Percentiles rank a stretch among this genome's conserved stretches.
Evolutionary conservation across 1,139 yeast species (phyloP).

Genomic region (Diutina neorugosa): DNA sequence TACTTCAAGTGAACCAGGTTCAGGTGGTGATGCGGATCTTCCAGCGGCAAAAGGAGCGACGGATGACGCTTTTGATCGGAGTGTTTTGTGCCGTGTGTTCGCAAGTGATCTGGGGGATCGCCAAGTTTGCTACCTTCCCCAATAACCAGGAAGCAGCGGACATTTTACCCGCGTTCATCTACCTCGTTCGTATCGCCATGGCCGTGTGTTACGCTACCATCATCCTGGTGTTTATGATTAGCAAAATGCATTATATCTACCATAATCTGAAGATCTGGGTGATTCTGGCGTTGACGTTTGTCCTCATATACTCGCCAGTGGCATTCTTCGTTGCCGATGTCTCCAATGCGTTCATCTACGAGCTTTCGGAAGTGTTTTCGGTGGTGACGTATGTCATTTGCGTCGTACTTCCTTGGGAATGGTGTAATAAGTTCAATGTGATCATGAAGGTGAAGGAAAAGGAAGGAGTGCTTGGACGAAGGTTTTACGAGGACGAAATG

Average conservation of each 20-base stretch:
- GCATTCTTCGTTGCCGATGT: constrained; percentile 74
- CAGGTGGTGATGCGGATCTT: constrained; percentile 66
- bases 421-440: constrained; percentile 62
- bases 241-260: constrained; percentile 44
- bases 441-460: constrained; percentile 58
- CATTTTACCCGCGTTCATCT: constrained; percentile 68
- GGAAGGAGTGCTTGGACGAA: constrained; percentile 71
- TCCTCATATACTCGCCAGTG: constrained; percentile 52
- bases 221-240: constrained; percentile 44
- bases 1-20: constrained; percentile 62
- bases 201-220: constrained; percentile 63
- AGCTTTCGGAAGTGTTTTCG: constrained; percentile 61
- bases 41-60: constrained; percentile 58
- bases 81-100: constrained; percentile 41
- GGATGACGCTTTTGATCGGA: constrained; percentile 55
- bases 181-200: constrained; percentile 64
- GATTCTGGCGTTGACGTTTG: constrained; percentile 45
- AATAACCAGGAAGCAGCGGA: constrained; percentile 34
- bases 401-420: constrained; percentile 77
- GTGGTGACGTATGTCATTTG: constrained; percentile 63
- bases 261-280: constrained; percentile 38
- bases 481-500: constrained; percentile 59
- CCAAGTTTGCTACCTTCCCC: constrained; percentile 34
- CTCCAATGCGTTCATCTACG: constrained; percentile 57
- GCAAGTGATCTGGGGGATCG: constrained; percentile 59